These are phyloP conservation scores for Limnomonas spitsbergensis DNA, from an alignment of 139 green algal species.

Conservation along the genomic window DNA sequence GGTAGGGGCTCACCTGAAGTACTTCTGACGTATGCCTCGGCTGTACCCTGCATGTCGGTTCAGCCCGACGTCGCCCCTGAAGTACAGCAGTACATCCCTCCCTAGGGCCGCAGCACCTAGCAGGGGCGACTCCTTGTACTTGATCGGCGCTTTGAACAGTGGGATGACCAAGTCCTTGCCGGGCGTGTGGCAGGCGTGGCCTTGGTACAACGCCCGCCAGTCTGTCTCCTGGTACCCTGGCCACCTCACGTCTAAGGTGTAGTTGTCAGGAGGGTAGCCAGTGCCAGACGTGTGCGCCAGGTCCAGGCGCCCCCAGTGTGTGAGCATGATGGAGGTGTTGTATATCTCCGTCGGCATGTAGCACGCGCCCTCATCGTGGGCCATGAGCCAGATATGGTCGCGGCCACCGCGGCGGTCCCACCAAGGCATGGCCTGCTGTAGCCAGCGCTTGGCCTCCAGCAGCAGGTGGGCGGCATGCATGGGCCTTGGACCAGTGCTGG, in stretches of 20 bases:
- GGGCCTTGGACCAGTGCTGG: too few relatives aligned
- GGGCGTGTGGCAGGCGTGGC: not conserved
- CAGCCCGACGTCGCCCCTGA: conserved; percentile 40
- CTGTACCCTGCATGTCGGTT: conserved; percentile 26
- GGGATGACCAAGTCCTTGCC: conserved; percentile 54
- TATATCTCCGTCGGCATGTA: conserved; percentile 46
- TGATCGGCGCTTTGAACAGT: conserved; percentile 23
- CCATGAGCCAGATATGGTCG: conserved; percentile 63
- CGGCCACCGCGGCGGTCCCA: conserved; percentile 40
- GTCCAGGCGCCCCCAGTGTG: conserved; percentile 46
- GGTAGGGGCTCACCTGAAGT: not conserved
- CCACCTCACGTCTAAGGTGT: not conserved
- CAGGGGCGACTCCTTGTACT: conserved; percentile 33
- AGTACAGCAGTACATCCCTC: conserved; percentile 40
- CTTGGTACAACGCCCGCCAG: not conserved
- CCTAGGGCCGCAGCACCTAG: conserved; percentile 7
- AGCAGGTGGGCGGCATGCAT: conserved; percentile 54
- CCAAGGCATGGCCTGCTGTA: conserved; percentile 47
- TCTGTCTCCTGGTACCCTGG: not conserved
- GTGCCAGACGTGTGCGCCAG: conserved; percentile 25
- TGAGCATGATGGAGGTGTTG: conserved; percentile 48
- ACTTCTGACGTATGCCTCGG: conserved; percentile 37
- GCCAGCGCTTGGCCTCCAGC: conserved; percentile 43
- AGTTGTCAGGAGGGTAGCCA: not conserved
- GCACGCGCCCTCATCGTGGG: conserved; percentile 40